Percentiles rank a stretch among this genome's conserved stretches.
Evolutionary conservation across 352 stramenopile species (phyloP).

Genomic region (Phytophthora palmivora): DNA sequence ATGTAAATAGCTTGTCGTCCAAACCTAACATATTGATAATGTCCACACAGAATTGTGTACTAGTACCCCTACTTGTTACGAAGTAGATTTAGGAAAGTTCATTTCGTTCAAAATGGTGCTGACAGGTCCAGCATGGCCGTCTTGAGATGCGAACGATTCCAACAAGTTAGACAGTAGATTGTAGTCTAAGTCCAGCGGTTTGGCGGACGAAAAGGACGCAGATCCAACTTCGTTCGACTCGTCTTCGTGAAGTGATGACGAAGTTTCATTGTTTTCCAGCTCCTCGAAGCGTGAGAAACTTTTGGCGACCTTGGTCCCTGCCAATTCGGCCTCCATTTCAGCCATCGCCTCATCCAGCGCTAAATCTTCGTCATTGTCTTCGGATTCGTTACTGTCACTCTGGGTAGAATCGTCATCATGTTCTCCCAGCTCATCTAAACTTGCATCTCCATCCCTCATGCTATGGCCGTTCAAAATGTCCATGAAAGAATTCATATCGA

Average conservation of each 20-base stretch:
- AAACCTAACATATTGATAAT: conserved; percentile 38
- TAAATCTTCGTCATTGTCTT: conserved; percentile 42
- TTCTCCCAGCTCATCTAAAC: conserved; percentile 27
- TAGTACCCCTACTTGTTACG: conserved; percentile 3
- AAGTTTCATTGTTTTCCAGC: conserved; percentile 19
- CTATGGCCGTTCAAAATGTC: conserved; percentile 54
- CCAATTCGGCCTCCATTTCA: conserved; percentile 80
- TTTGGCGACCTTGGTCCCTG: conserved; percentile 55
- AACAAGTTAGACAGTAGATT: conserved; percentile 86
- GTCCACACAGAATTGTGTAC: conserved; percentile 11
- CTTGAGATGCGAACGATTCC: conserved; percentile 83
- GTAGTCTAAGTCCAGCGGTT: conserved; percentile 80
- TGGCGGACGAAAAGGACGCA: conserved; percentile 36
- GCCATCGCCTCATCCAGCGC: conserved; percentile 67
- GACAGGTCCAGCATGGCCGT: conserved; percentile 72
- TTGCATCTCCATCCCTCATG: not conserved
- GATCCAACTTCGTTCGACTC: conserved; percentile 20
- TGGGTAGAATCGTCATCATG: conserved; percentile 33
- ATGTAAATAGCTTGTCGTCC: conserved; percentile 25
- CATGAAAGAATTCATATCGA: conserved; percentile 79
- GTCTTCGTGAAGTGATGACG: conserved; percentile 5
- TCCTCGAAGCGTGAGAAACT: conserved; percentile 57
- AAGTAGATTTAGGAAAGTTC: conserved; percentile 34
- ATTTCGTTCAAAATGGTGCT: conserved; percentile 81
- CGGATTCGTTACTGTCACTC: conserved; percentile 39